Conservation (phyloP, 2,329 filamentous ascomycete species). For the Chaetomiaceae sp. region DNA sequence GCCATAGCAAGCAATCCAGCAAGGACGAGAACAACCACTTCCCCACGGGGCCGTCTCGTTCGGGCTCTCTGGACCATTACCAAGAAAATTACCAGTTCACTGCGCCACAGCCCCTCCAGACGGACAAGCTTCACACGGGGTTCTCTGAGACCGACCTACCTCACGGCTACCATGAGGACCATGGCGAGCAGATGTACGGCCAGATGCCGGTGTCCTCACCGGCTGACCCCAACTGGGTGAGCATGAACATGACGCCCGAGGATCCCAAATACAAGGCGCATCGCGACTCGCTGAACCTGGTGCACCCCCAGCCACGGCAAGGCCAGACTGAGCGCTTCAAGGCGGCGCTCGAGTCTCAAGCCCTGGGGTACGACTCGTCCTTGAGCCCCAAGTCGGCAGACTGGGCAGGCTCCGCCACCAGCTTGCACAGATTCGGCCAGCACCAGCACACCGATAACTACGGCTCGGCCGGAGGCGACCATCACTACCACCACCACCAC, state of each 20-base stretch:
- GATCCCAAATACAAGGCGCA: conserved; percentile 80
- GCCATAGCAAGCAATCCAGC: conserved; percentile 57
- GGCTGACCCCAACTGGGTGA: conserved; percentile 19
- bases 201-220: conserved; percentile 38
- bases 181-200: conserved; percentile 22
- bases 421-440: conserved; percentile 49
- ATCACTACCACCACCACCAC: conserved; percentile 28
- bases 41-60: conserved; percentile 23
- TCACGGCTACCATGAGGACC: conserved; percentile 25
- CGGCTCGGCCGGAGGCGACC: conserved; percentile 32
- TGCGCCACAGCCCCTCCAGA: conserved; percentile 45
- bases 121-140: conserved; percentile 55
- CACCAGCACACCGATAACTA: conserved; percentile 47
- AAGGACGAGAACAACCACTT: conserved; percentile 49
- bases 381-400: conserved; percentile 58
- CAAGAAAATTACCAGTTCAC: conserved; percentile 53
- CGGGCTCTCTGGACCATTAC: conserved; percentile 52
- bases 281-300: conserved; percentile 72
- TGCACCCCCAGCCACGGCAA: conserved; percentile 72
- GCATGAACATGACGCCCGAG: conserved; percentile 52
- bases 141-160: conserved; percentile 51
- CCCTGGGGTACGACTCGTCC: conserved; percentile 60
- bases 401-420: conserved; percentile 59
- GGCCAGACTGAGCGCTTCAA: conserved; percentile 72
- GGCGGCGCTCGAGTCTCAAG: conserved; percentile 67